Base-by-base conservation (phyloP, 2,329 filamentous ascomycete species). In the Colletotrichum scovillei region DNA sequence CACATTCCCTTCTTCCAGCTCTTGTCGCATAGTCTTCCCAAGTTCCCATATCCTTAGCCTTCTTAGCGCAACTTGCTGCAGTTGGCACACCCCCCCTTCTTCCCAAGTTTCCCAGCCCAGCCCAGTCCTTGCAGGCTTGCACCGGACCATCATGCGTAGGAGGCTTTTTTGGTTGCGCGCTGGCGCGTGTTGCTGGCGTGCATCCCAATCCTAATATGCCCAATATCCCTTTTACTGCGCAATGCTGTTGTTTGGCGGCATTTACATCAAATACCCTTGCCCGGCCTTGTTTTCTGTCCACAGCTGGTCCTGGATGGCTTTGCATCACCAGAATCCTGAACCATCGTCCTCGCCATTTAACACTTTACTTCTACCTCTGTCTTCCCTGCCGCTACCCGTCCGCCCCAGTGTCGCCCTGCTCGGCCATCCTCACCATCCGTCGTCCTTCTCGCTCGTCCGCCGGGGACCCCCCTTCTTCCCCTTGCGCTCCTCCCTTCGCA, bases 291-390 rank as follows among this genome's bases (percentile, higher is more conserved):
- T 58, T n/a, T 67, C 42, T n/a, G 35, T 46, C 60, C 56, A 42
- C 49, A 57, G 60, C 60, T 66, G 46, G 62, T 60, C 55, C 60
- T 64, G 60, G 70, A 73, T 73, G 65, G 69, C 16, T 53, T 59
- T 46, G 42, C 38, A 49, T 30, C 42, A 11, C n/a, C 62, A 57
- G 42, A 46, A 63, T 63, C 58, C 69, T 63, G 24, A 59, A 62
- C 57, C 49, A 19, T 46, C 42, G 19, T n/a, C 42, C 42, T 46
- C 42, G 16, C 19, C 16, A 46, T 46, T 46, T 4, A 46, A 42
- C 12, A 12, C 14, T 16, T 1, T 16, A 16, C 11, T 19, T 3
- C 32, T 32, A 4, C 42, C 42, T n/a, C 8, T 46, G 6, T 12
- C 42, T 46, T 46, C 42, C 42, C 42, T 46, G 42, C 42, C 19